A percentile compares a stretch with the other conserved stretches of the same genome.
These are phyloP conservation scores for Phialophora chinensis DNA, from an alignment of 2,329 filamentous ascomycete species.

Conservation along the genomic window DNA sequence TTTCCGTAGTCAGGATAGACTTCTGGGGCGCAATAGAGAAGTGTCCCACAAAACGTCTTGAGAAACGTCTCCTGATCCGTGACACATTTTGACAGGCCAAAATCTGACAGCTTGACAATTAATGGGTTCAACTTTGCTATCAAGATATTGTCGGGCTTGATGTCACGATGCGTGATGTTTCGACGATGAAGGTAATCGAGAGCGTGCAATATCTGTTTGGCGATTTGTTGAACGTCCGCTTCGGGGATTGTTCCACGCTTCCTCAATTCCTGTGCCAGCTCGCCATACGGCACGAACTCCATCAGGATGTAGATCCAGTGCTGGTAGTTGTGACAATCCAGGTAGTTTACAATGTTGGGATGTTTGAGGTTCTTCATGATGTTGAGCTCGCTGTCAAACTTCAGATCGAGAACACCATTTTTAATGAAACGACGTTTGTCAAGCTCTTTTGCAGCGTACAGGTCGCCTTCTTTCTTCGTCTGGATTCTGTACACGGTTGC, in stretches of 20 bases:
- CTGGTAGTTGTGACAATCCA: conserved; percentile 84
- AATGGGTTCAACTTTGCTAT: conserved; percentile 76
- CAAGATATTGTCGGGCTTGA: conserved; percentile 97
- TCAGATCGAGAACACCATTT: conserved; percentile 85
- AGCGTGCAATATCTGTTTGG: conserved; percentile 73
- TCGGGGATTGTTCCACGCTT: conserved; percentile 70
- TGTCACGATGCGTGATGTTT: conserved; percentile 95
- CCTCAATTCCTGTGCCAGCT: conserved; percentile 76
- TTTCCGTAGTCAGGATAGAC: conserved; percentile 84
- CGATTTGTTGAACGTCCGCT: conserved; percentile 70
- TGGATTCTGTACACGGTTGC: conserved; percentile 91
- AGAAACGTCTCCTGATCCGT: conserved; percentile 89
- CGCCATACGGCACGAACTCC: conserved; percentile 85
- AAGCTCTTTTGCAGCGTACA: conserved; percentile 91
- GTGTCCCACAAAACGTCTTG: conserved; percentile 93
- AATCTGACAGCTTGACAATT: conserved; percentile 90
- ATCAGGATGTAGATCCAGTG: conserved; percentile 92
- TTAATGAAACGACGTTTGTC: conserved; percentile 94
- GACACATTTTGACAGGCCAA: conserved; percentile 93
- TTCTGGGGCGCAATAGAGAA: conserved; percentile 95
- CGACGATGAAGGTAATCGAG: conserved; percentile 84
- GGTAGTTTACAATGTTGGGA: conserved; percentile 87
- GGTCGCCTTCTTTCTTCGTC: conserved; percentile 78
- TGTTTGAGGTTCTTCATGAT: conserved; percentile 90
- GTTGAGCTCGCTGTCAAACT: conserved; percentile 94